phyloP scores from a whole-genome alignment of 1,139 yeast species.

The Lodderomyces beijingensis region DNA sequence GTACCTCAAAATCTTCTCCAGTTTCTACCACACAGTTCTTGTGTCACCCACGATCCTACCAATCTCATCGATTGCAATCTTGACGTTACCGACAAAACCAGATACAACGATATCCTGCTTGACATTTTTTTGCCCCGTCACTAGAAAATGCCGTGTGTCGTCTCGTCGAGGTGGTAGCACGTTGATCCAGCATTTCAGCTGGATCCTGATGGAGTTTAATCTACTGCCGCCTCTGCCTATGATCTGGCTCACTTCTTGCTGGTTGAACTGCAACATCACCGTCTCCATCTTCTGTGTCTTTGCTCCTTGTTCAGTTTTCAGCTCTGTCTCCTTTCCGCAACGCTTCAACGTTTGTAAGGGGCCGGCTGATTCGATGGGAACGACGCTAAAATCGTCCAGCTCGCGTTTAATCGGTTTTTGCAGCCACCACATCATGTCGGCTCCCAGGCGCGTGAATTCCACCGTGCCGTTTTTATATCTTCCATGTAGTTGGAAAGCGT shows the following conservation, averaged over 20 bases:
- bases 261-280: conserved; percentile 6
- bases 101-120: conserved; percentile 13
- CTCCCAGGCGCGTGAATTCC: not conserved
- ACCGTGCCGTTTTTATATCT: not conserved
- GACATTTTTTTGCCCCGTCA: conserved; percentile 6
- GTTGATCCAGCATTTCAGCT: conserved; percentile 25
- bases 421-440: not conserved
- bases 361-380: no score
- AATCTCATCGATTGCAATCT: conserved; percentile 16
- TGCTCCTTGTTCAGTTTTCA: no score
- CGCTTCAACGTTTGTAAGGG: no score
- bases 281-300: not conserved
- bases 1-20: no score
- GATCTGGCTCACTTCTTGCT: conserved; percentile 26
- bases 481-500: not conserved
- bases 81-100: conserved; percentile 18
- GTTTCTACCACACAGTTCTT: no score
- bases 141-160: no score
- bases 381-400: no score
- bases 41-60: no score
- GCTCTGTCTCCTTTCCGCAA: no score
- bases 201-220: conserved; percentile 21
- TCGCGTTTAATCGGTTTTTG: no score
- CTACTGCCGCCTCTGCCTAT: conserved; percentile 27
- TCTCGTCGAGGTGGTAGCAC: conserved; percentile 16